Percentiles rank a stretch among this genome's conserved stretches.
Conservation (phyloP, 2,329 filamentous ascomycete genomes). For the Cladosporium halotolerans region DNA sequence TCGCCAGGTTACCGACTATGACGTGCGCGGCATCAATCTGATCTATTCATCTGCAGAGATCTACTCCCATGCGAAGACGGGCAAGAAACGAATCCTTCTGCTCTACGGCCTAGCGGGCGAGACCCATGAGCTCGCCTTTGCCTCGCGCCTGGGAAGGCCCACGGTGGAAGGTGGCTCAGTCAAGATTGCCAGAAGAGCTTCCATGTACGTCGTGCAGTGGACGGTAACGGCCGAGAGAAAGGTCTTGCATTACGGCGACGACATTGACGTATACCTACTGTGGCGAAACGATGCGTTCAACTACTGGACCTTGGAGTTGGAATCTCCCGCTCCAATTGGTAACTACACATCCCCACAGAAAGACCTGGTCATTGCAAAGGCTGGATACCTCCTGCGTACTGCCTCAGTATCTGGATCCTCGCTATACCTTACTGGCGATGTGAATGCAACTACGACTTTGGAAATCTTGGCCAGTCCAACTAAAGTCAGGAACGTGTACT, state of each 20-base stretch:
- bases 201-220: conserved; percentile 48
- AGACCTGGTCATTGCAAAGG: conserved; percentile 51
- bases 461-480: conserved; percentile 60
- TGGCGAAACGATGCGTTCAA: conserved; percentile 61
- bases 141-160: conserved; percentile 25
- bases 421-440: conserved; percentile 61
- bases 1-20: conserved; percentile 54
- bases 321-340: conserved; percentile 13
- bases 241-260: conserved; percentile 44
- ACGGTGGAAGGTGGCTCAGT: conserved; percentile 37
- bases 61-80: conserved; percentile 61
- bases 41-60: conserved; percentile 66
- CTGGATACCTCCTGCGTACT: conserved; percentile 58
- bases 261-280: conserved; percentile 51
- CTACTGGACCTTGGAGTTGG: conserved; percentile 58
- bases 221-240: conserved; percentile 47
- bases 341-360: conserved; percentile 30
- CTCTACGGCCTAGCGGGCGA: conserved; percentile 60
- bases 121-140: conserved; percentile 55
- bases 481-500: conserved; percentile 48
- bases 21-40: conserved; percentile 52
- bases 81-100: conserved; percentile 53
- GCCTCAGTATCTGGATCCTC: conserved; percentile 44
- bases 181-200: conserved; percentile 34
- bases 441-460: conserved; percentile 62